Conservation (phyloP, 106 monocot genomes). For the Allium fistulosum region DNA sequence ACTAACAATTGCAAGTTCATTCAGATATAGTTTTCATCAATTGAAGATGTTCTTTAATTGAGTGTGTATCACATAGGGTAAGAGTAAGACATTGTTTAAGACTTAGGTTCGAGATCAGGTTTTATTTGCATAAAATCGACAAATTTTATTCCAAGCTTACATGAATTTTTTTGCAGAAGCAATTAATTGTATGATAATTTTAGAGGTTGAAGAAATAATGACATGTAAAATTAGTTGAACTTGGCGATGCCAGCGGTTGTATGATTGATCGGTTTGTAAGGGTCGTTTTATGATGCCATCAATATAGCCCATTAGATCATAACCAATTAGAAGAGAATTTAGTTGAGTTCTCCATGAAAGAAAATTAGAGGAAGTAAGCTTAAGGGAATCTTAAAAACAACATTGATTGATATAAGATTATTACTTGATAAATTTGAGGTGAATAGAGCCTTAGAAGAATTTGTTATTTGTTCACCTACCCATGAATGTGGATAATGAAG, state of each 20-base stretch:
- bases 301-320: slow-evolving; percentile 14
- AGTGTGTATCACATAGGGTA: no score
- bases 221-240: slow-evolving; percentile 12
- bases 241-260: not conserved
- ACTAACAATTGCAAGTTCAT: no score
- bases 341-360: slow-evolving; percentile 8
- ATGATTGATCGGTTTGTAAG: not conserved
- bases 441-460: no score
- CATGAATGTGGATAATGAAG: no score
- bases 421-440: not conserved
- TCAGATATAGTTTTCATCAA: no score
- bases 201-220: slow-evolving; percentile 3
- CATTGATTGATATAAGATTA: not conserved
- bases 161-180: not conserved
- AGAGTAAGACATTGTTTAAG: no score
- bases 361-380: slow-evolving; percentile 9
- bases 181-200: not conserved
- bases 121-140: not conserved
- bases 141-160: slow-evolving; percentile 8
- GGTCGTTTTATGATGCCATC: not conserved
- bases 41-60: no score
- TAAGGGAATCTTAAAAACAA: not conserved
- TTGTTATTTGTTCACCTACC: no score
- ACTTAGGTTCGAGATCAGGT: no score
- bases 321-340: slow-evolving; percentile 2